Percentiles rank a stretch among this genome's conserved stretches.
Conservation (phyloP, 495 filamentous ascomycete genomes). For the Cercophora scortea region DNA sequence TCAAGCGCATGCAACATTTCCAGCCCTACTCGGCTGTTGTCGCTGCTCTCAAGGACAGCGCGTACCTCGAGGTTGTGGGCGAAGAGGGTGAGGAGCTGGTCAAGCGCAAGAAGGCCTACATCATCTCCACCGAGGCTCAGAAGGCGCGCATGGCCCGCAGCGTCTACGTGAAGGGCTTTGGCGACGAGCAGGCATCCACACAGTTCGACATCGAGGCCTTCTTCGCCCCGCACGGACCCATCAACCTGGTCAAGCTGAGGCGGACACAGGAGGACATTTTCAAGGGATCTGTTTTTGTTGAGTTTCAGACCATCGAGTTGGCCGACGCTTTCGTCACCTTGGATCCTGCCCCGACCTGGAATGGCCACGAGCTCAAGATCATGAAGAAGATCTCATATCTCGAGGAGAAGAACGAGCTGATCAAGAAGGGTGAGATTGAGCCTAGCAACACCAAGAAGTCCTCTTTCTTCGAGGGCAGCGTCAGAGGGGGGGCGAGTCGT, state of each 20-base stretch:
- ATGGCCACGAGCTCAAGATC: constrained; percentile 62
- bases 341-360: constrained; percentile 75
- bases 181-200: constrained; percentile 63
- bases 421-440: constrained; percentile 62
- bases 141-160: constrained; percentile 26
- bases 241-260: constrained; percentile 80
- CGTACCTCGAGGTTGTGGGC: constrained; percentile 54
- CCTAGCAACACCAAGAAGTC: constrained; percentile 28
- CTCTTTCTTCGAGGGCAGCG: constrained; percentile 29
- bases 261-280: constrained; percentile 60
- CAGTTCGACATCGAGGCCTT: constrained; percentile 93
- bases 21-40: constrained; percentile 74
- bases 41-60: constrained; percentile 68
- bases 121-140: constrained; percentile 15
- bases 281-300: constrained; percentile 93
- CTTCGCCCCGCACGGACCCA: constrained; percentile 70
- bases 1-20: constrained; percentile 93
- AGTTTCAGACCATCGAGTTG: constrained; percentile 69
- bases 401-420: constrained; percentile 66
- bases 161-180: constrained; percentile 75
- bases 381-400: constrained; percentile 85
- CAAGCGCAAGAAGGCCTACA: constrained; percentile 66
- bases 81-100: constrained; percentile 55
- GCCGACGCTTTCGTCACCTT: constrained; percentile 69
- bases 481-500: constrained; percentile 4